Evolutionary conservation across 345 rosid genomes (phyloP), one percentile per base, ranked within the genome.

Genomic region (Brassica nigra): DNA sequence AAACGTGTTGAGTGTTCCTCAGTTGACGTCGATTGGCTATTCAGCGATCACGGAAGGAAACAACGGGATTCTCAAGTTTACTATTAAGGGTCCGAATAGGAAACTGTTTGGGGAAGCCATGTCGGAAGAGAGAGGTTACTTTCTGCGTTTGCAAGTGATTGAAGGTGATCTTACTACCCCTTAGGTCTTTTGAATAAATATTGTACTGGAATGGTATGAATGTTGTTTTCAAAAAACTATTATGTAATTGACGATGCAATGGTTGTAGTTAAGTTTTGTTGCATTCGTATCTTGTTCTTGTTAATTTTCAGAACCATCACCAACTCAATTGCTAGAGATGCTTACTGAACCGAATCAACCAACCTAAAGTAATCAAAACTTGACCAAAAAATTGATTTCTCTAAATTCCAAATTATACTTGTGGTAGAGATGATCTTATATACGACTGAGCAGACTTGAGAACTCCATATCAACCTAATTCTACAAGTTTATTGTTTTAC

Each of bases 81-180:
- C 9, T 71, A 39, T 78, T n/a, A 39, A 4, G 18, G 34, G 57
- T 8, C 9, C 23, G 36, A 36, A 3, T 37, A 65, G 77, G 18
- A 66, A 78, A 9, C 1, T 37, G 0, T 71, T 78, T 39, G 70
- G 34, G 11, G 12, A 14, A 57, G 9, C 34, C 28, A 28, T 2
- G 28, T 2, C 1, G 71, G 81, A 71, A 0, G 58, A 71, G 8
- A 71, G 76, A 37, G 81, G 76, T 10, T 6, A 27, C 30, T 34
- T 7, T 16, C 44, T 78, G 61, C 67, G 77, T 71, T 71, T 78
- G 4, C 34, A 62, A 70, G 76, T 70, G 71, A 52, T 47, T 49
- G 6, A 70, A 29, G 61, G 30, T 69, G 16, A 9, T 18, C 0
- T 47, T 59, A 16, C 28, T 52, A 15, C 58, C 59, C 23, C 59